phyloP scores from a whole-genome alignment of 345 rosid genomes.

The Carallia brachiata region DNA sequence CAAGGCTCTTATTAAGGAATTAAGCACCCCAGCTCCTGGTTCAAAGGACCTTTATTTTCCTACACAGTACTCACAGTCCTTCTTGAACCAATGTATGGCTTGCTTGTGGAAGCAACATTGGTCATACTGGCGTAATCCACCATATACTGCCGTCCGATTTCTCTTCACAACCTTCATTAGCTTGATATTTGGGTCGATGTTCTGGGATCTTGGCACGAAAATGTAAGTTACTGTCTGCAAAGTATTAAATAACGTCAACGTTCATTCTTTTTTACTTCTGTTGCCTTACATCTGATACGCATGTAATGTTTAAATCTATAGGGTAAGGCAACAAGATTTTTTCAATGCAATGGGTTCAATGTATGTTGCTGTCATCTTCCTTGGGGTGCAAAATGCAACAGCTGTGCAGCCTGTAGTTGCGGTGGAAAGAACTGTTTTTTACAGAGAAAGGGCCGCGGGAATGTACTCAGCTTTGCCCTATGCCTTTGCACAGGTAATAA shows the following conservation, averaged over 20 bases:
- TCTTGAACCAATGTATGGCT: slow-evolving; percentile 49
- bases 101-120: slow-evolving; percentile 67
- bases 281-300: not conserved
- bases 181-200: slow-evolving; percentile 36
- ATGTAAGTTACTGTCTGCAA: slow-evolving; percentile 26
- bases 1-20: slow-evolving; percentile 51
- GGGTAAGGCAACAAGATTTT: slow-evolving; percentile 44
- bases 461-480: slow-evolving; percentile 71
- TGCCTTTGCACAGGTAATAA: slow-evolving; percentile 51
- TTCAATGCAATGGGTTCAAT: slow-evolving; percentile 71
- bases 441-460: slow-evolving; percentile 69
- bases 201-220: slow-evolving; percentile 50
- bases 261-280: too few relatives aligned
- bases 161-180: slow-evolving; percentile 51
- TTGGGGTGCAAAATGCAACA: slow-evolving; percentile 49
- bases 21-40: slow-evolving; percentile 53
- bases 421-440: slow-evolving; percentile 63
- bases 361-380: slow-evolving; percentile 58
- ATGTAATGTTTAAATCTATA: slow-evolving; percentile 20
- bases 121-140: slow-evolving; percentile 74
- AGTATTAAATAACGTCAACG: too few relatives aligned
- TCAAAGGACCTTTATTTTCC: slow-evolving; percentile 53
- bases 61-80: slow-evolving; percentile 48
- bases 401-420: slow-evolving; percentile 64
- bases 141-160: slow-evolving; percentile 57